Conservation (phyloP, 768 basidiomycete species). For the Tylopilus subfusipes region DNA sequence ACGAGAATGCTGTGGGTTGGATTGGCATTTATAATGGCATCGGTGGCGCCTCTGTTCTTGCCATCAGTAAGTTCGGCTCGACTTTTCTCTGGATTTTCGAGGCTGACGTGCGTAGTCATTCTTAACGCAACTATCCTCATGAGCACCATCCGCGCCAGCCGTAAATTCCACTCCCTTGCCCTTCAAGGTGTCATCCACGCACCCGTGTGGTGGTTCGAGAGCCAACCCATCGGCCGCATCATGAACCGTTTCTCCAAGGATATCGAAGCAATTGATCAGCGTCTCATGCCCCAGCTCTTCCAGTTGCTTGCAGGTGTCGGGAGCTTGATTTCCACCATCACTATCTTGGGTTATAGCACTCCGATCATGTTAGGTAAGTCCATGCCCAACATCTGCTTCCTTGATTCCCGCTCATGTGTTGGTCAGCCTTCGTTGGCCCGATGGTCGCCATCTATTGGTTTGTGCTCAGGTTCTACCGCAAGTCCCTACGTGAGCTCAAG, state of each 20-base stretch:
- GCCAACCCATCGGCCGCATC: slow-evolving; percentile 41
- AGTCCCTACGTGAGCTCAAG: slow-evolving; percentile 46
- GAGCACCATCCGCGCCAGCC: slow-evolving; percentile 28
- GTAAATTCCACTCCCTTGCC: slow-evolving; percentile 23
- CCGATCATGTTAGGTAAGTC: slow-evolving; percentile 37
- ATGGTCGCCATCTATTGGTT: slow-evolving; percentile 37
- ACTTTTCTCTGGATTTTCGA: not conserved
- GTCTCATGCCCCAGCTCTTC: slow-evolving; percentile 32
- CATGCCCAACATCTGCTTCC: slow-evolving; percentile 14
- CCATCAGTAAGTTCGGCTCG: slow-evolving; percentile 14
- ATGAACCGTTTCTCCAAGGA: slow-evolving; percentile 47
- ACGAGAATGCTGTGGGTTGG: slow-evolving; percentile 25
- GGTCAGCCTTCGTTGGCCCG: slow-evolving; percentile 21
- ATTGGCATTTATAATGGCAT: slow-evolving; percentile 31
- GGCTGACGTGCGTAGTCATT: slow-evolving; percentile 17
- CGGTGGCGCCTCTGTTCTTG: slow-evolving; percentile 16
- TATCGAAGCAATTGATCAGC: slow-evolving; percentile 38
- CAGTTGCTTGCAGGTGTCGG: slow-evolving; percentile 24
- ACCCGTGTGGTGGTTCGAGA: slow-evolving; percentile 31
- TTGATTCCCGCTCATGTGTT: slow-evolving; percentile 16
- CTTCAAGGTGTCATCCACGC: slow-evolving; percentile 24
- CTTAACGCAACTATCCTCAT: slow-evolving; percentile 25
- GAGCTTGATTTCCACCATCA: slow-evolving; percentile 19
- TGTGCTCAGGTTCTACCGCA: slow-evolving; percentile 45
- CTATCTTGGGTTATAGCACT: slow-evolving; percentile 23